phyloP scores from a whole-genome alignment of 2,329 filamentous ascomycete species.

The Akanthomyces dipterigenus region DNA sequence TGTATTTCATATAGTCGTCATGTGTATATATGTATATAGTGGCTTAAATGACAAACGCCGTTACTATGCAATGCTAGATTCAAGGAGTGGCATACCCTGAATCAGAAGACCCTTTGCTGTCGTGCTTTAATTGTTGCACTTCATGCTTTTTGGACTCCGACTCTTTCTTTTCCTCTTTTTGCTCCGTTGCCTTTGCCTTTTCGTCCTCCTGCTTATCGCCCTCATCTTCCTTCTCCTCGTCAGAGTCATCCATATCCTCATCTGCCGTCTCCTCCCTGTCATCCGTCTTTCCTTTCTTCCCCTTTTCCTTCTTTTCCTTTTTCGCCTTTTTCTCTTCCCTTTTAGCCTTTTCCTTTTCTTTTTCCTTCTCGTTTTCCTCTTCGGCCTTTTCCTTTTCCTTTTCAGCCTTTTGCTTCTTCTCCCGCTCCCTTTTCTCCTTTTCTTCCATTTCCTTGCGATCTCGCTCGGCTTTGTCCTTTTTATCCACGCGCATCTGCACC shows the following conservation, averaged over 20 bases:
- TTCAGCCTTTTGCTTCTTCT: conserved; percentile 20
- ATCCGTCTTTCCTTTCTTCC: neutral
- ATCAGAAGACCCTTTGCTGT: neutral
- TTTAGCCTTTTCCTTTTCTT: conserved; percentile 19
- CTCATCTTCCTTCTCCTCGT: conserved; percentile 24
- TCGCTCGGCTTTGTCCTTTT: conserved; percentile 34
- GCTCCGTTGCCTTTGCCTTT: conserved; percentile 10
- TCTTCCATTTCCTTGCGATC: conserved; percentile 26
- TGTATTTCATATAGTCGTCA: neutral
- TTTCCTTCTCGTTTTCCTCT: conserved; percentile 19
- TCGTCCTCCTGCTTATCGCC: conserved; percentile 20
- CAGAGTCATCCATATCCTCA: neutral
- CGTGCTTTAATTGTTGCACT: neutral
- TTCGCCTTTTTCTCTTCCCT: conserved; percentile 17
- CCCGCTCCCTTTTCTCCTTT: conserved; percentile 25
- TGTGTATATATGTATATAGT: neutral
- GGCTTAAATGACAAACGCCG: neutral
- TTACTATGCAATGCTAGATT: neutral
- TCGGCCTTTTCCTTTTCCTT: conserved; percentile 19
- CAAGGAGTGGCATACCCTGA: conserved; percentile 4
- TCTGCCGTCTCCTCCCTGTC: conserved; percentile 12
- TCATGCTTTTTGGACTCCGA: conserved; percentile 15
- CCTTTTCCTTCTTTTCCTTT: conserved; percentile 16
- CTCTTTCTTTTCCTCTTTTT: conserved; percentile 18
- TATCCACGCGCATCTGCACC: conserved; percentile 40